phyloP scores from a whole-genome alignment of 345 rosid species.

The Eucalyptus viminalis region DNA sequence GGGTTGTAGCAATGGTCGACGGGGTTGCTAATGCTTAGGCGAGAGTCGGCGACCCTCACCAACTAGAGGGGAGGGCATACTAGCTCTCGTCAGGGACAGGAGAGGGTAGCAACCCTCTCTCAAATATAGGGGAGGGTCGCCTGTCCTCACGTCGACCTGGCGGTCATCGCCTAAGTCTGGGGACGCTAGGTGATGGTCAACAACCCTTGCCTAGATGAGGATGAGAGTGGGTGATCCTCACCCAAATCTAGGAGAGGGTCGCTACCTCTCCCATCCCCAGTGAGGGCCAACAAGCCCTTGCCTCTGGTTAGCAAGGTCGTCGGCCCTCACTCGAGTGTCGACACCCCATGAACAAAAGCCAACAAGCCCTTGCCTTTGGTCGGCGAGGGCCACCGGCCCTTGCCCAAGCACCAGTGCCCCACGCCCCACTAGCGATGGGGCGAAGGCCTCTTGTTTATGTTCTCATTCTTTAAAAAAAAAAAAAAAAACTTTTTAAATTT shows the following conservation, averaged over 20 bases:
- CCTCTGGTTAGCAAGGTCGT: fast-evolving
- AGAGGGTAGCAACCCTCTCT: too few species aligned
- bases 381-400: fast-evolving
- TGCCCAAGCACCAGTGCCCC: fast-evolving
- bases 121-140: fast-evolving
- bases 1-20: too few species aligned
- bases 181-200: fast-evolving
- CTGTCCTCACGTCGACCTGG: fast-evolving
- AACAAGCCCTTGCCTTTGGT: too few species aligned
- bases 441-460: fast-evolving
- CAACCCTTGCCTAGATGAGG: too few species aligned
- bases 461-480: too few species aligned
- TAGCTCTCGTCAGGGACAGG: fast-evolving
- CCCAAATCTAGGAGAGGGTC: too few species aligned
- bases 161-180: fast-evolving
- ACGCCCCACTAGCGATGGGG: too few species aligned
- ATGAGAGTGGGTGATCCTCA: fast-evolving
- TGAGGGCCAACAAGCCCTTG: too few species aligned
- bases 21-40: fast-evolving
- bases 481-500: too few species aligned
- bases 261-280: fast-evolving
- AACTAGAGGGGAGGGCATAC: too few species aligned
- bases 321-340: fast-evolving
- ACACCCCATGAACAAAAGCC: too few species aligned
- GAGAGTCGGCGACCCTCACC: fast-evolving